Conservation (phyloP, 169 alveolate species). For the Miamiensis avidus region DNA sequence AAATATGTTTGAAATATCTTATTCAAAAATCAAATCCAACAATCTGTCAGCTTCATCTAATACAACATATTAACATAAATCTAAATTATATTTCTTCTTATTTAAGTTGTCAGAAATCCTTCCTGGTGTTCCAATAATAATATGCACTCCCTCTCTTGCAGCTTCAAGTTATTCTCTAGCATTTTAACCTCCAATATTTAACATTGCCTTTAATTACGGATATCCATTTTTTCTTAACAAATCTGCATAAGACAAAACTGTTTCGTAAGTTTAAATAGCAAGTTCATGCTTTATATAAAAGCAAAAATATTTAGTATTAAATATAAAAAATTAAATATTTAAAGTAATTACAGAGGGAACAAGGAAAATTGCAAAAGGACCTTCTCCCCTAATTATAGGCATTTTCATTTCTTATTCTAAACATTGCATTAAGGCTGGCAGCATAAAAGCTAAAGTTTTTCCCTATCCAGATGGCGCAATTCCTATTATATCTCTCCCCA, state of each 20-base stretch:
- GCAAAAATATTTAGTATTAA: not conserved
- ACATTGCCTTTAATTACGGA: constrained; percentile 30
- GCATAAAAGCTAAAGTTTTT: constrained; percentile 91
- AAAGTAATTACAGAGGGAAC: constrained; percentile 30
- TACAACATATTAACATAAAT: constrained; percentile 90
- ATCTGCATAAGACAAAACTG: constrained; percentile 19
- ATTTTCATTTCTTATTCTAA: constrained; percentile 41
- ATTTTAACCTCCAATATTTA: constrained; percentile 54
- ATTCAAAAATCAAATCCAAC: constrained; percentile 97
- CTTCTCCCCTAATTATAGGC: constrained; percentile 44
- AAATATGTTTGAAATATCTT: constrained; percentile 92
- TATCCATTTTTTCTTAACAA: constrained; percentile 31
- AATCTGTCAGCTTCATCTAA: constrained; percentile 98
- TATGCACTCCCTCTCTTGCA: constrained; percentile 89
- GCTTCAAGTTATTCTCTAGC: constrained; percentile 27
- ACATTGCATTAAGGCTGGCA: constrained; percentile 73
- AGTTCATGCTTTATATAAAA: constrained; percentile 22
- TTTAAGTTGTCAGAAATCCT: constrained; percentile 93
- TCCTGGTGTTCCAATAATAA: constrained; percentile 98
- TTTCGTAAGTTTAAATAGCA: constrained; percentile 42
- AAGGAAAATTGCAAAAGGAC: constrained; percentile 42
- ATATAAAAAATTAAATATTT: not conserved
- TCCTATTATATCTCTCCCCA: constrained; percentile 92
- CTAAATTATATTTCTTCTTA: constrained; percentile 83
- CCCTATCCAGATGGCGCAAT: constrained; percentile 93